Evolutionary conservation across 805 yeast genomes (phyloP), one percentile per base, ranked within the genome.

Genomic region (Metschnikowia corniflorae): DNA sequence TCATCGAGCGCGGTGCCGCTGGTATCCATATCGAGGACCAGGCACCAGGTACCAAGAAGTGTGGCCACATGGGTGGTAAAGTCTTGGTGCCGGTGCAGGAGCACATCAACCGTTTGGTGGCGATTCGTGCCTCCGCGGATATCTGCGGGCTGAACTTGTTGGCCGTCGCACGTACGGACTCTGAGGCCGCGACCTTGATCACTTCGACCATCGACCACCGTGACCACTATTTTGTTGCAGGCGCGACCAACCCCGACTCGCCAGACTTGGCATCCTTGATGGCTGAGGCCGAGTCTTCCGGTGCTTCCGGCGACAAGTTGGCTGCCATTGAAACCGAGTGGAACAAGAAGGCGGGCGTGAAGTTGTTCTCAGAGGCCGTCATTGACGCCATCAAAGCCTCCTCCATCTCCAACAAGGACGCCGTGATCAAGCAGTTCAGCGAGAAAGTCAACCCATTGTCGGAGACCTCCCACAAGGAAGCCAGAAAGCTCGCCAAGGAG

Each of bases 11-110:
- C 56, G 97, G 97, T 65, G 98, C 97, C 39, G 97, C 97, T 42
- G 97, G 97, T 59, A 88, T 91, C 55, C 98, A 91, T 63, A 88
- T 91, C 61, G 98, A 91, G 71, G 97, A 91, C 68, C 97, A 91
- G 75, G 96, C 97, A 37, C 96, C 97, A 37, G 96, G 97, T 55
- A 91, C 97, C 54, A 91, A 91, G 68, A 91, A 91, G 71, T 91
- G 97, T 71, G 97, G 97, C 44, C 97, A 91, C 68, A 91, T 91
- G 97, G 97, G 95, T 50, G 97, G 97, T 54, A 87, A 93, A 67
- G 97, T 93, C 36, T 78, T 91, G 51, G 96, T 91, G 46, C 97
- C 97, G 46, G 93, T 88, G 42, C 96, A 88, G 68, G 97, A 91
- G 71, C 97, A 91, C 68, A 86, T 91, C 66, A 88, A 86, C 71